Conservation (phyloP, 257 asterid species). For the Gynochthodes officinalis region DNA sequence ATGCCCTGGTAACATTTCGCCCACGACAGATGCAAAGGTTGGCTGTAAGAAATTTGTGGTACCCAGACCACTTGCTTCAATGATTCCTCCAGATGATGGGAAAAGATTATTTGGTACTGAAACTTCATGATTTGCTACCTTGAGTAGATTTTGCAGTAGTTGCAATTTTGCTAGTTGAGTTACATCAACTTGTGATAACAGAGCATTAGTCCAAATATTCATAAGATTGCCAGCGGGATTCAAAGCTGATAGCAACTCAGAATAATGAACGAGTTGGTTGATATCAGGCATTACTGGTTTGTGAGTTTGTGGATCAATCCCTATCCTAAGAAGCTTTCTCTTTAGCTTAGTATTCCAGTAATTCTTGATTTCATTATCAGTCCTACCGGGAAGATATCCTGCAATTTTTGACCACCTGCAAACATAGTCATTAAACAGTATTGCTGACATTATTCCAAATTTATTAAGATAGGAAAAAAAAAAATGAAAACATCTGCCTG, state of each 20-base stretch:
- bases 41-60: not conserved
- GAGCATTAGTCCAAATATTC: conserved; percentile 8
- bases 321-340: conserved; percentile 11
- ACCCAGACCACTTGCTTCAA: not conserved
- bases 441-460: too few species aligned
- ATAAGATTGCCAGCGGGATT: not conserved
- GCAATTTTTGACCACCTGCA: conserved; percentile 7
- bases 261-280: conserved; percentile 1
- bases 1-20: too few species aligned
- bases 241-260: conserved; percentile 4
- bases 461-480: not conserved
- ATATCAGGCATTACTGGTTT: conserved; percentile 10
- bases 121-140: not conserved
- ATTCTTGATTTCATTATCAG: conserved; percentile 15
- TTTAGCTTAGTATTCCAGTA: conserved; percentile 8
- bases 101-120: not conserved
- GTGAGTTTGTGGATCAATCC: conserved; percentile 18
- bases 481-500: too few species aligned
- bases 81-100: not conserved
- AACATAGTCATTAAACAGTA: not conserved
- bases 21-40: too few species aligned
- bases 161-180: conserved; percentile 5
- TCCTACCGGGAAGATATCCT: conserved; percentile 12
- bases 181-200: not conserved
- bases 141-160: conserved; percentile 3